Evolutionary conservation across 2,329 filamentous ascomycete genomes (phyloP).

Genomic region (Xylariaceae sp.): DNA sequence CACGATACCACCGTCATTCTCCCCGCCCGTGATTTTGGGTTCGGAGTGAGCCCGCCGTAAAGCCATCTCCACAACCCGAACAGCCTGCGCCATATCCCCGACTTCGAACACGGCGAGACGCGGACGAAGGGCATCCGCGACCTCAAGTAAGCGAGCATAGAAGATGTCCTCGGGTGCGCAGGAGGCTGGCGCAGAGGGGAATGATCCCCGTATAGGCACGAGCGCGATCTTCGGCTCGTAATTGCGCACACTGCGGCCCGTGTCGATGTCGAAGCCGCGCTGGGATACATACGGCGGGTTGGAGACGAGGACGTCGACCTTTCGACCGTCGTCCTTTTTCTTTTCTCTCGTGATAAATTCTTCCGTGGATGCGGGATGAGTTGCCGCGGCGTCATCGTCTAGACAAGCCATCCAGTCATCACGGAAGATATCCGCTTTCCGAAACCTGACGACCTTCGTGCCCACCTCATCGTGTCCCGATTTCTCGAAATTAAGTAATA

Average conservation of each 20-base stretch:
- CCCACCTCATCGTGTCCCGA: neutral
- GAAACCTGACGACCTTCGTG: conserved; percentile 38
- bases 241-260: conserved; percentile 67
- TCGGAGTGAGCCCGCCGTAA: conserved; percentile 4
- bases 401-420: conserved; percentile 33
- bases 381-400: neutral
- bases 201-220: conserved; percentile 42
- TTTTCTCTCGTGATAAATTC: neutral
- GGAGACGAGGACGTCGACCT: conserved; percentile 65
- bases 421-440: conserved; percentile 45
- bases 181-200: neutral
- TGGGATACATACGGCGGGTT: conserved; percentile 90
- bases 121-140: conserved; percentile 46
- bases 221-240: conserved; percentile 78
- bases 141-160: conserved; percentile 58
- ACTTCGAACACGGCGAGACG: conserved; percentile 64
- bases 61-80: conserved; percentile 52
- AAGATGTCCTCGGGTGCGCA: conserved; percentile 49
- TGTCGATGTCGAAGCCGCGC: conserved; percentile 54
- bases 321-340: neutral
- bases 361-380: too few species aligned
- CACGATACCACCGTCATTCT: neutral
- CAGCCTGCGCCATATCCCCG: conserved; percentile 62
- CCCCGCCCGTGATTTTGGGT: neutral
- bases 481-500: conserved; percentile 43